Base-by-base conservation (phyloP, 1,284 basidiomycete genomes). In the Moesziomyces sp. region DNA sequence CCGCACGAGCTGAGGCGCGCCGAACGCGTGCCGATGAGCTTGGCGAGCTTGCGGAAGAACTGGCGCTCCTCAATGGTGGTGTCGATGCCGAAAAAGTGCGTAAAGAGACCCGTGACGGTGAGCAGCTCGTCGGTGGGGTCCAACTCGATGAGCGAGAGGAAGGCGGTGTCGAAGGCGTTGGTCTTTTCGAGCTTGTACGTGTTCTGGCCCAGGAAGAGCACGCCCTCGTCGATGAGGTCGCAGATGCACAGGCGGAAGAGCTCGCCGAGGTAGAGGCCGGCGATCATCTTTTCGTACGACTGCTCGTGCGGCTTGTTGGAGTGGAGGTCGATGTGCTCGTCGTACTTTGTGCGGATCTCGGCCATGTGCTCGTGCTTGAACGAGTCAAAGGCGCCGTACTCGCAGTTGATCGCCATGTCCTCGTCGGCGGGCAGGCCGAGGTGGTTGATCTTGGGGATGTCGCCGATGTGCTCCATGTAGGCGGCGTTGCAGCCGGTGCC, bases 401-500 rank as follows among this genome's bases (percentile, higher is more conserved):
- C 93, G 85, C 93, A 96, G 86, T 99, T 99, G 85, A 99, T 97
- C 11, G 91, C 96, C 90, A 99, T 97, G 70, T 92, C 87, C 46
- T 87, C 89, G 59, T 92, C 90, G 23, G 79, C 83, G 8, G 87
- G 86, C 70, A 97, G 88, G 1, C 90, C 90, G 23, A 95, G 86
- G 60, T 89, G 78, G 62, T 89, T 87, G 76, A 98, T 89, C 88
- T 99, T 89, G 70, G 88, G 87, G 55, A 89, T 88, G 78, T 87
- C 93, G 51, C 89, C 89, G 19, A 95, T 89, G 65, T 91, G 90
- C 85, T 99, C 96, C 84, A 86, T 85, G 78, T 86, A 86, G 5
- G 96, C 96, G 0, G 96, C 97, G 85, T 99, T 99, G 85, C 96
- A 99, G 0, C 96, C 96, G 3, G 96, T 99, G 42, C 96, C 97